Evolutionary conservation across 306 rosid genomes (phyloP).

Genomic region (Vicia sativa): DNA sequence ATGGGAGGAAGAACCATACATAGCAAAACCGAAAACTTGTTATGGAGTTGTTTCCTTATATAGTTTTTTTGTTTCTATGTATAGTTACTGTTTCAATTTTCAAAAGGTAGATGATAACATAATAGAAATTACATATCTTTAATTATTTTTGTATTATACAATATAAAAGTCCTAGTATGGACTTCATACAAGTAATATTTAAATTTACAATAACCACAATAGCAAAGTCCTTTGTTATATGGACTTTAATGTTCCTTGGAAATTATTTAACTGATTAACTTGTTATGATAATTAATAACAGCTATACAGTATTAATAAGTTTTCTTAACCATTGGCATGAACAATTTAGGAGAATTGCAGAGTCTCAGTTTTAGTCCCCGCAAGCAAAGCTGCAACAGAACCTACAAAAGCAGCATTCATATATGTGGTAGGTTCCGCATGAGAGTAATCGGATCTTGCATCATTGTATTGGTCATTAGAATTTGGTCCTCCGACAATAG

Average conservation of each 20-base stretch:
- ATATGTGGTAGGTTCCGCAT: slow-evolving; percentile 73
- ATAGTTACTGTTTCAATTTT: slow-evolving; percentile 23
- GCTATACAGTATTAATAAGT: not conserved
- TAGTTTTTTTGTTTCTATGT: slow-evolving; percentile 1
- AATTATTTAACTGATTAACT: not conserved
- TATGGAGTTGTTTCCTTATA: slow-evolving; percentile 1
- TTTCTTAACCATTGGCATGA: not conserved
- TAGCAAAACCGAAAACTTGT: slow-evolving; percentile 48
- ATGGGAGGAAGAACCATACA: too few species aligned
- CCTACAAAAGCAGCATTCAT: slow-evolving; percentile 83
- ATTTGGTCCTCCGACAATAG: slow-evolving; percentile 83
- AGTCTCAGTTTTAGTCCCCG: not conserved
- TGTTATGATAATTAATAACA: not conserved
- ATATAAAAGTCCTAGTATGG: not conserved
- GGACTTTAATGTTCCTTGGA: not conserved
- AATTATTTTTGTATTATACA: too few species aligned
- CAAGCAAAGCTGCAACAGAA: slow-evolving; percentile 66
- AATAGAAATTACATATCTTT: too few species aligned
- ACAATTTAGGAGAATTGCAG: slow-evolving; percentile 10
- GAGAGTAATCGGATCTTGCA: slow-evolving; percentile 74
- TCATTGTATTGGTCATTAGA: slow-evolving; percentile 65
- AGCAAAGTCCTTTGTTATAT: not conserved
- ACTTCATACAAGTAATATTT: too few species aligned
- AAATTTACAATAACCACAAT: too few species aligned
- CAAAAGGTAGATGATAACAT: too few species aligned